Evolutionary conservation across 2,329 filamentous ascomycete genomes (phyloP), one percentile per base, ranked within the genome.

Genomic region (Colletotrichum neosansevieriae): DNA sequence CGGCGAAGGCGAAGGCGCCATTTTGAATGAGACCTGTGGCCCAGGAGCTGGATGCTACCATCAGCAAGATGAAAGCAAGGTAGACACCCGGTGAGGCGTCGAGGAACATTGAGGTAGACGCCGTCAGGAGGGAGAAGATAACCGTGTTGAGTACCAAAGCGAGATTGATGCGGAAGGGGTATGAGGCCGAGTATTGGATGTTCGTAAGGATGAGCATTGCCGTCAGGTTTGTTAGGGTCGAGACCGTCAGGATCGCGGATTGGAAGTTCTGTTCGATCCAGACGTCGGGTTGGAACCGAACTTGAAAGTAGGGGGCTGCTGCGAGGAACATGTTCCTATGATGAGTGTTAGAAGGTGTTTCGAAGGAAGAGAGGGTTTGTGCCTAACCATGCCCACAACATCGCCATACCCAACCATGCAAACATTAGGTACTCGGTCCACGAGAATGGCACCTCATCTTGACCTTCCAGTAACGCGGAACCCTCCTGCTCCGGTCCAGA

Each of bases 321-420:
- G 96, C 95, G 73, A 98, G 88, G 79, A 98, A 98, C 95, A 98
- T 98, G 83, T 98, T 98, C 94, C 94, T 95, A 72, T 15, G 62
- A 49, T 63, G 47, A 71, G 56, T 54, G 40, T 42, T 19, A 21
- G 50, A 19, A 12, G 7, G 24, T n/a, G n/a, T 15, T 4, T 17
- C n/a, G 32, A 3, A 32, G 15, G 63, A 36, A 19, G 24, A 29
- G 32, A 24, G 66, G 19, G 1, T 29, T 9, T 29, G 5, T 54
- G 56, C 74, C 88, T 73, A 87, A 97, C 95, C 95, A 98, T 63
- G 95, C 94, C 95, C 95, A 98, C 50, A 98, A 86, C 96, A 98
- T 98, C 59, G 94, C 93, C 64, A 97, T 86, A 58, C 96, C 96
- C 29, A 98, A 84, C 58, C 97, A 82, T 63, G 92, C 84, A 79